These are phyloP conservation scores for Domatiomyces catenatus DNA, from an alignment of 2,329 filamentous ascomycete genomes.

Conservation along the genomic window DNA sequence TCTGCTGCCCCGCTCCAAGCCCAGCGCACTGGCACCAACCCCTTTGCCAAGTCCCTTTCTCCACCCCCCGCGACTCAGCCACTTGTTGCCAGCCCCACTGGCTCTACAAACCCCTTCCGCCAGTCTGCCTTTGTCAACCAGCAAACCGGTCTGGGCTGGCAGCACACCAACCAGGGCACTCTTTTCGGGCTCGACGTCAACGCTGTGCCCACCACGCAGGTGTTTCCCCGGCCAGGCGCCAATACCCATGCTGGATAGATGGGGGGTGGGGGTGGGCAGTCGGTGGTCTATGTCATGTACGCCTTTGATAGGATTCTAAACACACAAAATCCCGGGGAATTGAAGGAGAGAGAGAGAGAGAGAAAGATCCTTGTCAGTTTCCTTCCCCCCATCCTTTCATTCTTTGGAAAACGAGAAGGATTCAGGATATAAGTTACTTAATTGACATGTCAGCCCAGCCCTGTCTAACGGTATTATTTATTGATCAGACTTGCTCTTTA, in stretches of 20 bases:
- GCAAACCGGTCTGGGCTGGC: slow-evolving; percentile 76
- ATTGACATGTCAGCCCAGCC: too few relatives aligned
- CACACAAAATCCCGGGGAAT: too few relatives aligned
- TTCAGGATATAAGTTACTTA: too few relatives aligned
- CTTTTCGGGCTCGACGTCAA: slow-evolving; percentile 61
- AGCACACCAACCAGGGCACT: slow-evolving; percentile 60
- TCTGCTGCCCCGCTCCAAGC: slow-evolving; percentile 32
- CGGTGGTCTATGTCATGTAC: not conserved
- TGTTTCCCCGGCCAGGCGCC: slow-evolving; percentile 65
- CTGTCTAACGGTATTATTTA: too few relatives aligned
- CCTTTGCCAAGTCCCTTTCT: slow-evolving; percentile 45
- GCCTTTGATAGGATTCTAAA: not conserved
- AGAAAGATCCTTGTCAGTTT: too few relatives aligned
- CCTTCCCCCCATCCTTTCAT: too few relatives aligned
- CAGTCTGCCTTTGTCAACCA: slow-evolving; percentile 85
- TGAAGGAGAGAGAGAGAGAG: too few relatives aligned
- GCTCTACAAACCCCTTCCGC: slow-evolving; percentile 86
- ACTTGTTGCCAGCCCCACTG: slow-evolving; percentile 62
- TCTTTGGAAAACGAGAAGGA: too few relatives aligned
- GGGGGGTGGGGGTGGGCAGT: too few relatives aligned
- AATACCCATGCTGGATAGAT: not conserved
- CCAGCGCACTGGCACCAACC: slow-evolving; percentile 55
- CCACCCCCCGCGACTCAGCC: slow-evolving; percentile 28
- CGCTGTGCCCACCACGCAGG: slow-evolving; percentile 58
- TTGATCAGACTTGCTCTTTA: too few relatives aligned